Evolutionary conservation across 495 filamentous ascomycete species (phyloP).

Genomic region (Penicillium maclennaniae): DNA sequence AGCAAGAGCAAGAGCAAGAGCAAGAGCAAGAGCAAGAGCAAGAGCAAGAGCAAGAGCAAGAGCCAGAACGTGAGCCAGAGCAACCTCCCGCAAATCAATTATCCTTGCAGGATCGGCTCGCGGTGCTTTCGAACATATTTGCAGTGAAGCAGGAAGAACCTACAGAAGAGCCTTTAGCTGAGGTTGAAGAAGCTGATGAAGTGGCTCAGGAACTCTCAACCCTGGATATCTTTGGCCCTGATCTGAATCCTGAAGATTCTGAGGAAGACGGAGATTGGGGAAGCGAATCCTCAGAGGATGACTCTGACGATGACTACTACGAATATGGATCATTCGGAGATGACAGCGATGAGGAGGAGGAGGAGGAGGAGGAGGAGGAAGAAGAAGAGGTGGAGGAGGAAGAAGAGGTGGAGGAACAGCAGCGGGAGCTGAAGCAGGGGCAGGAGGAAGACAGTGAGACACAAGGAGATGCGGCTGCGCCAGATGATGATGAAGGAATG

Average conservation of each 20-base stretch:
- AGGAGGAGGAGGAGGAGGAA: not conserved
- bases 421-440: no score
- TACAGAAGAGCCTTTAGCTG: not conserved
- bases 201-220: not conserved
- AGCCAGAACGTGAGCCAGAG: not conserved
- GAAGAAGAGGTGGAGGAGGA: no score
- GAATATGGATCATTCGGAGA: not conserved
- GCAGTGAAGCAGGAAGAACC: not conserved
- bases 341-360: not conserved
- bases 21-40: no score
- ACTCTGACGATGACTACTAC: not conserved
- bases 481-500: not conserved
- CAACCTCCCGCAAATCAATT: not conserved
- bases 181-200: not conserved
- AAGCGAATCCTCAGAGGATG: not conserved
- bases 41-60: no score
- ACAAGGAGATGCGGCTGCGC: not conserved
- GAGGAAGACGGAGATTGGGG: not conserved
- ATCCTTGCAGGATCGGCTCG: not conserved
- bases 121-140: not conserved
- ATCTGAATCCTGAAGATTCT: not conserved
- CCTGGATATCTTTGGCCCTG: not conserved
- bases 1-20: no score
- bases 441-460: not conserved
- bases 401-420: no score